Evolutionary conservation across 257 asterid species (phyloP), one percentile per base, ranked within the genome.

Genomic region (Paulownia fortunei): DNA sequence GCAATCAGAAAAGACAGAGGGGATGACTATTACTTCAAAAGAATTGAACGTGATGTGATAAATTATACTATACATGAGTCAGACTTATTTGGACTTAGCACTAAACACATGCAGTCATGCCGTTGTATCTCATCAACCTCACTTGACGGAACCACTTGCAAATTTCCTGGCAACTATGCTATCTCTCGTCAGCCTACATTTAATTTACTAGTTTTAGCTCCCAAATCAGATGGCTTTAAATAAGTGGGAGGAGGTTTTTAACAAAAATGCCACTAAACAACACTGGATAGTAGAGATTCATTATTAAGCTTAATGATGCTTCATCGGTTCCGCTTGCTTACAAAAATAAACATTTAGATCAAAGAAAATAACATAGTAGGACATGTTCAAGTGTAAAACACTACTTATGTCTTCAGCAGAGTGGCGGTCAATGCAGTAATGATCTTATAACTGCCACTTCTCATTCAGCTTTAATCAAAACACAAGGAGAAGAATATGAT

Each of bases 381-480:
- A 30, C 49, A 30, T 49, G 56, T 67, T 12, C 60, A 47, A 26
- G 49, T 9, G 67, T 44, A 26, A 23, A 13, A 39, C 27, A 3
- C 24, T 2, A 44, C 12, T 47, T 11, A 49, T 21, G 46, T 32
- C 44, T 69, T 30, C 59, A 60, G 78, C 55, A n/a, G 24, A 26
- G 1, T 16, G 39, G 19, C 46, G 39, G 21, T 5, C 75, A 64
- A 10, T 36, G 52, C 41, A 15, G 37, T 26, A 51, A 51, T 47
- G 41, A 69, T 27, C 16, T 16, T 6, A 15, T 15, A 26, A 44
- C 21, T n/a, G 19, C 44, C 59, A 27, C 71, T 54, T 36, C 3
- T 41, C n/a, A 59, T 55, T 12, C 10, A 54, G 41, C 58, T 71
- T 61, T n/a, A 79, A 73, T 51, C 49, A 39, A 64, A 54, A 63